Base-by-base conservation (phyloP, 2,329 filamentous ascomycete genomes). In the Coniochaeta sp. region DNA sequence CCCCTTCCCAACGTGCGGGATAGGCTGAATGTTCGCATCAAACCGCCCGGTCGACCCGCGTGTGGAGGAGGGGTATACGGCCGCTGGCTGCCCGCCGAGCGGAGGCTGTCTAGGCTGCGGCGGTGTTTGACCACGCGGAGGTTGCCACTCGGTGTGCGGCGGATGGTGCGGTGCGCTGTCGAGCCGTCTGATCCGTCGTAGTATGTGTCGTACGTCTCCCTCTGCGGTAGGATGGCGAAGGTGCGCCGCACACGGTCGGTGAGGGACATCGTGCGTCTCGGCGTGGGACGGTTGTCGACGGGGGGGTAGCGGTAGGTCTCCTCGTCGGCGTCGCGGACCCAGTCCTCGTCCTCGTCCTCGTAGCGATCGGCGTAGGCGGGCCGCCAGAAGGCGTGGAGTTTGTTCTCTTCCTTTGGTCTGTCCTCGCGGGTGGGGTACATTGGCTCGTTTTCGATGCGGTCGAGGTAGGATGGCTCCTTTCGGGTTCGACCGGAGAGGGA, bases 301-400 rank as follows among this genome's bases (percentile, higher is more conserved):
- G 69, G 65, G 10, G 78, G 74, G 55, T 80, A 78, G 49, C 68
- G 65, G 59, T 74, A 73, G 10, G 71, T 67, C 27, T 68, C 61
- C 8, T 69, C 68, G 12, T 71, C 67, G 0, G 69, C 68, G 40
- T 70, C 65, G 51, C 64, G 58, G 42, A 52, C 60, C 32, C 64
- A 63, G 16, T 65, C 63, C 22, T 58, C 64, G 14, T 67, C 62
- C 2, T 66, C 64, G 14, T 67, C 62, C 7, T 63, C n/a, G n/a
- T n/a, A 62, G 35, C 65, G 59, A 18, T 71, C 67, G 1, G 66
- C 69, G 57, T 75, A 74, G 13, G 75, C 65, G n/a, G 82, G 81
- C 6, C 77, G 72, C 82, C 82, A 85, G 59, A 78, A 77, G 1
- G 82, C 81, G 62, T 85, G 81, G 13, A 85, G 64, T 56, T 74